Evolutionary conservation across 768 basidiomycete genomes (phyloP).

Genomic region (Termitomyces titanicus): DNA sequence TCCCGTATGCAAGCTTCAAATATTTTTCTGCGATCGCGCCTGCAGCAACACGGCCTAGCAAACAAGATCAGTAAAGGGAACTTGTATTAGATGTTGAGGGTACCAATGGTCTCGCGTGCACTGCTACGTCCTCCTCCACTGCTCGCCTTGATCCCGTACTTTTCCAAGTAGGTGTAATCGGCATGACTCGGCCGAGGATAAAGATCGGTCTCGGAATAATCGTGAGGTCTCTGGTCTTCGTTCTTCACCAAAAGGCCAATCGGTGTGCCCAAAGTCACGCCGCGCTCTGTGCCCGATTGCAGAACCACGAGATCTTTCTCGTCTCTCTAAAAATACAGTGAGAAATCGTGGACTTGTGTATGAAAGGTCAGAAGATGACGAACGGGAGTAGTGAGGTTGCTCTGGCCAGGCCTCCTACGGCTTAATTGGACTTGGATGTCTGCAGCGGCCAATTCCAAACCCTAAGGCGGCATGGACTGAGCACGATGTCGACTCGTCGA

Average conservation of each 20-base stretch:
- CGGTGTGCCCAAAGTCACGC: conserved; percentile 94
- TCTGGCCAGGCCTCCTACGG: conserved; percentile 92
- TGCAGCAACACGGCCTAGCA: conserved; percentile 87
- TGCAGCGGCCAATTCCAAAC: conserved; percentile 69
- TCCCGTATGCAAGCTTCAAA: conserved; percentile 78
- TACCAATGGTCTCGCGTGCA: conserved; percentile 96
- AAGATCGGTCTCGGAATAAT: conserved; percentile 97
- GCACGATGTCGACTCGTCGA: not conserved
- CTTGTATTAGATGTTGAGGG: conserved; percentile 8
- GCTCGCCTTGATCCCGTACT: conserved; percentile 97
- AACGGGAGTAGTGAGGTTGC: conserved; percentile 93
- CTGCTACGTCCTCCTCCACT: conserved; percentile 93
- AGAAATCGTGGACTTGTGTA: not conserved
- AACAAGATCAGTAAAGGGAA: conserved; percentile 1
- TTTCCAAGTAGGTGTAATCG: conserved; percentile 96
- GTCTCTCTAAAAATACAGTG: conserved; percentile 56
- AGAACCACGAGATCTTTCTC: conserved; percentile 94
- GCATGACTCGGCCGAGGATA: conserved; percentile 98
- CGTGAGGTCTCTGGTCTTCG: conserved; percentile 97
- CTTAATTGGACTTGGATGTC: conserved; percentile 93
- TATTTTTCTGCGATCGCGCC: conserved; percentile 98
- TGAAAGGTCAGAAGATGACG: conserved; percentile 25
- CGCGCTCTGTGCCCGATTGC: conserved; percentile 92
- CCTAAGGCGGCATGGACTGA: conserved; percentile 43
- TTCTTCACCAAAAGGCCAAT: conserved; percentile 96